Conservation (phyloP, 768 basidiomycete species). For the Serendipita vermifera region DNA sequence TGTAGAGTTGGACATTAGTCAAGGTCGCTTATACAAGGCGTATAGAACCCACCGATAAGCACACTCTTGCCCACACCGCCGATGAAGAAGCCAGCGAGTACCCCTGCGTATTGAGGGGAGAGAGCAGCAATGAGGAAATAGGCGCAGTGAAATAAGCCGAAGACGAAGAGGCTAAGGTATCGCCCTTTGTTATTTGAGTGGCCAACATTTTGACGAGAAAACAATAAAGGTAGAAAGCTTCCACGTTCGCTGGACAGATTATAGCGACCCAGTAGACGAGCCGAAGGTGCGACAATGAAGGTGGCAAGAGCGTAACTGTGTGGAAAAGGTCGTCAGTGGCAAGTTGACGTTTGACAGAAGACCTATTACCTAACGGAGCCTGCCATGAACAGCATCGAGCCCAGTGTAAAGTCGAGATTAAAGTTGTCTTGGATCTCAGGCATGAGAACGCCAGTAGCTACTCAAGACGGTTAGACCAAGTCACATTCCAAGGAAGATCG, state of each 20-base stretch:
- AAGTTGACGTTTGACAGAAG: not conserved
- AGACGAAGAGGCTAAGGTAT: constrained; percentile 27
- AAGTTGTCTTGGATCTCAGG: constrained; percentile 31
- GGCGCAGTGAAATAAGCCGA: constrained; percentile 29
- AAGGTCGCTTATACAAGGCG: no score
- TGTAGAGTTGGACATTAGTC: not conserved
- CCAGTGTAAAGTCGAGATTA: constrained; percentile 37
- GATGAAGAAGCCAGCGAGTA: constrained; percentile 9
- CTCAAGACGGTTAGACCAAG: not conserved
- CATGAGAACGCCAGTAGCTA: constrained; percentile 1
- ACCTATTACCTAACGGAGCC: constrained; percentile 41
- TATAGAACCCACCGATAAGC: constrained; percentile 24
- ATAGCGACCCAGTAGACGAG: constrained; percentile 32
- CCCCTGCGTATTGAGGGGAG: not conserved
- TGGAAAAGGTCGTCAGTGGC: not conserved
- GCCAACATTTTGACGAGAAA: constrained; percentile 11
- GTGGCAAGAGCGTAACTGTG: constrained; percentile 37
- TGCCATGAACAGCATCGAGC: constrained; percentile 40
- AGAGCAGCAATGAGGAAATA: constrained; percentile 29
- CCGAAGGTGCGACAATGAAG: constrained; percentile 32
- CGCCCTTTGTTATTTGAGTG: constrained; percentile 35
- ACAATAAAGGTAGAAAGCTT: constrained; percentile 12
- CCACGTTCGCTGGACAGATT: constrained; percentile 9
- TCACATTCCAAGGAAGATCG: not conserved
- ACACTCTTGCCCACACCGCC: constrained; percentile 9